Base-by-base conservation (phyloP, 306 rosid genomes). In the Acacia crassicarpa region DNA sequence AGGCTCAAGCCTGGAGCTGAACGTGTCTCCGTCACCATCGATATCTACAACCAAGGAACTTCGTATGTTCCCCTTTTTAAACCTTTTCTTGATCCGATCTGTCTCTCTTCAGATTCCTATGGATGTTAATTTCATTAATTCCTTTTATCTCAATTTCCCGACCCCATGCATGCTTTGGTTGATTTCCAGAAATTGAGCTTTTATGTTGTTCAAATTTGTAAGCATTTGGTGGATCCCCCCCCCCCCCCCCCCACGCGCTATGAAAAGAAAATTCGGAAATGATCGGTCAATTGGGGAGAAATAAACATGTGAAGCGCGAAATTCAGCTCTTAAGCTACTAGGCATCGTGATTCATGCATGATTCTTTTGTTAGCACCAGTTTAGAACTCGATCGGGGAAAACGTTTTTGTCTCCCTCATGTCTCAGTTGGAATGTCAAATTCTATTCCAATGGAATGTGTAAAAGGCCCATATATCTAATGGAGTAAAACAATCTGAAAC, bases 1-100 rank as follows among this genome's bases (percentile, higher is more conserved):
- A 81, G 99, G 81, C 92, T 93, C 82, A 95, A 95, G 87, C 85
- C 98, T 61, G 99, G 98, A 81, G 86, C 87, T 65, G 99, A 95
- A 80, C 95, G 94, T 68, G 94, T 93, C 82, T 79, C 91, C 22
- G 99, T 95, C 81, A 77, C 98, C 84, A 84, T 95, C 85, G 98
- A 95, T n/a, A 86, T 95, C 88, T 95, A 90, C 90, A 95, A 95
- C 78, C 98, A 93, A 88, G 99, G 99, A 89, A 83, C 93, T 73
- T 89, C 95, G 99, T 95, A 90, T 9, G 96, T 81, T 65, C 41
- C 17, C 41, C 48, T 44, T 35, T 61, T 15, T 13, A 1, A n/a
- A 30, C 15, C 23, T 11, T 79, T 76, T 59, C 22, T 5, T 35
- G 48, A 76, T 54, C 74, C 76, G 77, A 88, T 81, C 48, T 22